Conservation (phyloP, 2,329 filamentous ascomycete genomes). For the Aspergillus ochraceoroseus region DNA sequence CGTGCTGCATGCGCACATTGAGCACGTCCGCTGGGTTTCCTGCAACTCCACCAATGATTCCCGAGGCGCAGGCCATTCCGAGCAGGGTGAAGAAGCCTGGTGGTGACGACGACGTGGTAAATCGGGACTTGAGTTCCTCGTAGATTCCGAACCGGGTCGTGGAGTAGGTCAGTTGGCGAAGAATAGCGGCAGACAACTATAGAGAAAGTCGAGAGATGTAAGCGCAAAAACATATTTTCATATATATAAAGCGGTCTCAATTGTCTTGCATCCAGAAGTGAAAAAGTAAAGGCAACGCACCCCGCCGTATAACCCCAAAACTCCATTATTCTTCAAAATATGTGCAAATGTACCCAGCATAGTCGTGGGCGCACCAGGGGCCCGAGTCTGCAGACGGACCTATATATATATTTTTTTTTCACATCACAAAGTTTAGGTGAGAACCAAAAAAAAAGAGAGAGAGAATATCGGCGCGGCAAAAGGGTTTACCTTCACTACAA, state of each 20-base stretch:
- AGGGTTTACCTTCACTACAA: constrained; percentile 51
- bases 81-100: constrained; percentile 74
- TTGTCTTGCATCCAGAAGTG: no score
- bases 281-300: constrained; percentile 46
- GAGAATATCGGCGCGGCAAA: constrained; percentile 1
- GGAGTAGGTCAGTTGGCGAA: constrained; percentile 92
- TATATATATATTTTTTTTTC: constrained; percentile 42
- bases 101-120: constrained; percentile 50
- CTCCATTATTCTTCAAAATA: constrained; percentile 69
- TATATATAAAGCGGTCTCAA: no score
- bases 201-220: constrained; percentile 5
- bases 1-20: constrained; percentile 98
- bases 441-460: constrained; percentile 6
- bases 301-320: constrained; percentile 80
- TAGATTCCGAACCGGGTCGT: constrained; percentile 96
- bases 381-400: constrained; percentile 84
- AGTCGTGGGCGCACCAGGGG: constrained; percentile 66
- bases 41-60: constrained; percentile 80
- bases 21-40: constrained; percentile 95
- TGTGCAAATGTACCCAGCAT: constrained; percentile 84
- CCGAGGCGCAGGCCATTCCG: constrained; percentile 74
- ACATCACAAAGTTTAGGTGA: constrained; percentile 16
- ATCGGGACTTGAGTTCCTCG: constrained; percentile 77
- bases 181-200: constrained; percentile 77
- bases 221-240: constrained; percentile 4